These are phyloP conservation scores for Xylariaceae sp. DNA, from an alignment of 2,329 filamentous ascomycete genomes.

Conservation along the genomic window DNA sequence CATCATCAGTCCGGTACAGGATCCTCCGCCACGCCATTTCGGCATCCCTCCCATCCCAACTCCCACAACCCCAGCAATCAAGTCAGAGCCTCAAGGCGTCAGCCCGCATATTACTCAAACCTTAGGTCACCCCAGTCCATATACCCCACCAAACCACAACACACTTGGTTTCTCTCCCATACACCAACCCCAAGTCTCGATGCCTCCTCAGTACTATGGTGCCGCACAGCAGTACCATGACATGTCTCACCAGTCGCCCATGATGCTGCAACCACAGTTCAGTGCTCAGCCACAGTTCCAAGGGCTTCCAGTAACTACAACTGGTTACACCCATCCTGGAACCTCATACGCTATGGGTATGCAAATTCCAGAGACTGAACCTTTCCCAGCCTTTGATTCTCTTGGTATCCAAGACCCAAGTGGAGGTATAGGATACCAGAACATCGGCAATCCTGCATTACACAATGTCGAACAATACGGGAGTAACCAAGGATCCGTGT, in stretches of 20 bases:
- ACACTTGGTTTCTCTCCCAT: constrained; percentile 18
- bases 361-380: constrained; percentile 29
- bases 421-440: constrained; percentile 31
- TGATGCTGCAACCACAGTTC: constrained; percentile 25
- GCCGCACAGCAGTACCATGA: constrained; percentile 11
- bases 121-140: constrained; percentile 19
- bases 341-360: constrained; percentile 30
- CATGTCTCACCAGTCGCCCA: constrained; percentile 13
- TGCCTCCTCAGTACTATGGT: constrained; percentile 21
- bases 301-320: constrained; percentile 27
- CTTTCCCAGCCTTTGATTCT: constrained; percentile 35
- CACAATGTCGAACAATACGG: constrained; percentile 34
- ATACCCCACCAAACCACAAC: constrained; percentile 10
- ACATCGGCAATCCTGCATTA: constrained; percentile 29
- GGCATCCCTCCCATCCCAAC: constrained; percentile 29
- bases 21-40: constrained; percentile 42
- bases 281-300: constrained; percentile 27
- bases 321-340: constrained; percentile 23
- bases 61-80: constrained; percentile 29
- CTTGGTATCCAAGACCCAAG: constrained; percentile 36
- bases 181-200: too few relatives aligned
- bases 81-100: constrained; percentile 28
- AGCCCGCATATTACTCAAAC: constrained; percentile 19
- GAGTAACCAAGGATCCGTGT: constrained; percentile 38
- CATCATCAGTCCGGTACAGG: constrained; percentile 64